Evolutionary conservation across 345 rosid genomes (phyloP).

Genomic region (Gossypioides kirkii): DNA sequence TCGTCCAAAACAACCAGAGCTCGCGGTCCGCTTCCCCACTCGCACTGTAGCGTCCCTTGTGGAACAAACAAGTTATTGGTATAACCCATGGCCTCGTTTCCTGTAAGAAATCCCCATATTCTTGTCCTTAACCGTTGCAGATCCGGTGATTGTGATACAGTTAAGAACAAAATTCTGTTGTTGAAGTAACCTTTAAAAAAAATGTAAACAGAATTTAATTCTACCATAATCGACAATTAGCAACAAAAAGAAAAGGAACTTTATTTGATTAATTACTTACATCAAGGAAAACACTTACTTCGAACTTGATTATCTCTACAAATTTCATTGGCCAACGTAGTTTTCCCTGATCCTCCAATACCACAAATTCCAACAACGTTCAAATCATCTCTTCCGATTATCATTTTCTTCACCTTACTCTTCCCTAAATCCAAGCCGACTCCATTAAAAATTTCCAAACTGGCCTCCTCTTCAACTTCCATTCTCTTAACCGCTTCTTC

Average conservation of each 20-base stretch:
- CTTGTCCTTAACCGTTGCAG: constrained; percentile 40
- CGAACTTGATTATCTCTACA: constrained; percentile 53
- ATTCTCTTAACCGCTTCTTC: constrained; percentile 44
- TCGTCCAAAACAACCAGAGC: constrained; percentile 74
- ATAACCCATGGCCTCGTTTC: constrained; percentile 26
- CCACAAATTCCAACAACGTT: constrained; percentile 61
- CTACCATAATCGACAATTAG: not conserved
- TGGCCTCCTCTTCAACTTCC: constrained; percentile 39
- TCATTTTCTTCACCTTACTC: constrained; percentile 72
- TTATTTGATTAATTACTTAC: constrained; percentile 28
- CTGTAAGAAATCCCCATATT: constrained; percentile 41
- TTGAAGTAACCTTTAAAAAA: constrained; percentile 47
- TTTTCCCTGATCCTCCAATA: constrained; percentile 88
- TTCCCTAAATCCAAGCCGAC: constrained; percentile 60
- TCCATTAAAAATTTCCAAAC: constrained; percentile 35
- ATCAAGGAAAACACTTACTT: constrained; percentile 33
- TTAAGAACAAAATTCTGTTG: constrained; percentile 54
- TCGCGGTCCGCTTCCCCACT: constrained; percentile 19
- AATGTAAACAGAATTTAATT: not conserved
- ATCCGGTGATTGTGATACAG: constrained; percentile 81
- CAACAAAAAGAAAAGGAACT: not conserved
- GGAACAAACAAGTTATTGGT: constrained; percentile 20
- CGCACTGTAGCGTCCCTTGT: constrained; percentile 32
- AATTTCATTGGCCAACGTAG: constrained; percentile 72
- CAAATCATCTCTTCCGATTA: constrained; percentile 33